Conservation (phyloP, 2,329 filamentous ascomycete genomes). For the Talaromyces verruculosus region DNA sequence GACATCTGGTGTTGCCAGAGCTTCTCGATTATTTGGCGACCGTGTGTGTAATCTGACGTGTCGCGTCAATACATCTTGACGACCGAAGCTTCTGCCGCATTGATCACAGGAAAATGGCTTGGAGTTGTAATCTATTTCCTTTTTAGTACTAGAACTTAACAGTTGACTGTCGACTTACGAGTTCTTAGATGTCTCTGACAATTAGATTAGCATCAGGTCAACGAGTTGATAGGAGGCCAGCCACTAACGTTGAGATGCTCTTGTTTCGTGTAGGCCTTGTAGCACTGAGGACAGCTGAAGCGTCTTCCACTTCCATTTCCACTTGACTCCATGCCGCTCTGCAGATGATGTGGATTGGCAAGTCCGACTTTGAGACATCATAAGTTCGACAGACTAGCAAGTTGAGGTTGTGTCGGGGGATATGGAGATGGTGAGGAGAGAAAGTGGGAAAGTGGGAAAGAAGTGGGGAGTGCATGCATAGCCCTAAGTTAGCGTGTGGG, state of each 20-base stretch:
- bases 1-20: not conserved
- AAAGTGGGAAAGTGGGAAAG: not conserved
- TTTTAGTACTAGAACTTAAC: not conserved
- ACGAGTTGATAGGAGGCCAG: not conserved
- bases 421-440: not conserved
- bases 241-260: slow-evolving; percentile 26
- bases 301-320: slow-evolving; percentile 17
- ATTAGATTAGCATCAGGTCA: not conserved
- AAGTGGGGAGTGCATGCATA: not conserved
- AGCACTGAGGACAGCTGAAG: slow-evolving; percentile 24
- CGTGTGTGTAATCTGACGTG: slow-evolving; percentile 25
- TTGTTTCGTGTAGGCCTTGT: slow-evolving; percentile 25
- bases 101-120: slow-evolving; percentile 26
- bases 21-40: not conserved
- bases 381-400: not conserved
- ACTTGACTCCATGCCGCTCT: not conserved
- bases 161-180: not conserved
- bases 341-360: not conserved
- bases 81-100: slow-evolving; percentile 26
- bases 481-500: not conserved
- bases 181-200: not conserved
- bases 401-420: not conserved
- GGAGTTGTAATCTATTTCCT: slow-evolving; percentile 24
- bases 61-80: slow-evolving; percentile 27
- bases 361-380: not conserved